phyloP scores from a whole-genome alignment of 2,329 filamentous ascomycete genomes.

The Botrytis hyacinthi region DNA sequence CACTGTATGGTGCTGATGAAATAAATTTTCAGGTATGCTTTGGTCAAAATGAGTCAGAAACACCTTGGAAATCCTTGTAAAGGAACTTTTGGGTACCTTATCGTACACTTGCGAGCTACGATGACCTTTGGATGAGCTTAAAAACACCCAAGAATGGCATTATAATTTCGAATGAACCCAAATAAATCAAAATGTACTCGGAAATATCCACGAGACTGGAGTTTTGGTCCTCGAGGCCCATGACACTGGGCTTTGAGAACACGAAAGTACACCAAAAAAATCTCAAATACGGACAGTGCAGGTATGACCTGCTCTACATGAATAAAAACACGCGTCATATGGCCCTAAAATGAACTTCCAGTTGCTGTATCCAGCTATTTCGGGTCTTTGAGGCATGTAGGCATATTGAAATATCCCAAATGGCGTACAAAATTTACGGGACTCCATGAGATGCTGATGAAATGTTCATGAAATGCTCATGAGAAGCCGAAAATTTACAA shows the following conservation, averaged over 20 bases:
- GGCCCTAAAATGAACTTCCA: no score
- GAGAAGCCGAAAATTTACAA: rapidly evolving
- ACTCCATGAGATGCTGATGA: background rate
- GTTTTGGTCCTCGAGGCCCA: background rate
- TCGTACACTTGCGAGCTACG: background rate
- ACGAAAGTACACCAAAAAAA: background rate
- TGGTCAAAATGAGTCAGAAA: no score
- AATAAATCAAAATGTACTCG: background rate
- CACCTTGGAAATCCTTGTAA: background rate
- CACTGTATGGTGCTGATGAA: background rate
- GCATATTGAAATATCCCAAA: no score
- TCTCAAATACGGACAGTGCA: rapidly evolving
- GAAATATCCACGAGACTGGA: background rate
- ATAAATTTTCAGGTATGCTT: background rate
- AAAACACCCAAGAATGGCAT: background rate
- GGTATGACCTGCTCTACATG: rapidly evolving
- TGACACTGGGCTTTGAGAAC: background rate
- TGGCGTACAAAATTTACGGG: background rate
- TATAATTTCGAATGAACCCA: background rate
- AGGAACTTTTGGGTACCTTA: background rate
- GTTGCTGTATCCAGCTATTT: background rate
- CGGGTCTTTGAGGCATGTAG: no score
- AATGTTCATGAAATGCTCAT: background rate
- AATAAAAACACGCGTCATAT: background rate
- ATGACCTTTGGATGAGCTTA: background rate